Base-by-base conservation (phyloP, 257 asterid species). In the Capsicum chinense region DNA sequence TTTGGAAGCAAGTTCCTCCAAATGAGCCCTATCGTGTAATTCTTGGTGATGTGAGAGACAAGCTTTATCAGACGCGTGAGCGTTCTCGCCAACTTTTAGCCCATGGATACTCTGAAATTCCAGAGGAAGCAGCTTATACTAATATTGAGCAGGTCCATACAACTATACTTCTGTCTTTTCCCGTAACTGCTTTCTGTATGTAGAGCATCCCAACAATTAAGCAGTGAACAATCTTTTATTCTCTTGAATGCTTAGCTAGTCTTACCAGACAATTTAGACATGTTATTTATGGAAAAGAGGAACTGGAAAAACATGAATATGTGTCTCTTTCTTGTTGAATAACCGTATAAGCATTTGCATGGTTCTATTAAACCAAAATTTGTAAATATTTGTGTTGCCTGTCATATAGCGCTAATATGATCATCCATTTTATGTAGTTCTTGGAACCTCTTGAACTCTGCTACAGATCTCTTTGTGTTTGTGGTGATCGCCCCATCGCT, bases 391-490 rank as follows among this genome's bases (percentile, higher is more conserved):
- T n/a, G 9, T 47, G 42, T 47, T 50, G 81, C 37, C 39, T 35
- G 54, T 52, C 56, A 57, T 14, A 16, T 52, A 56, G 14, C 26
- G 9, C 64, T 87, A 33, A 73, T 56, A 56, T 71, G 39, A 17
- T 82, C 60, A 15, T 76, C 50, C 47, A 57, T 42, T 14, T 44
- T 79, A 6, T 84, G 83, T 79, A 90, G 92, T 90, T 90, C 85
- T 83, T 90, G 84, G 91, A 90, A 85, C 92, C 92, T 74, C 89
- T 90, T 57, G 92, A 90, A 57, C 89, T 90, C 37, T 90, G 92
- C 89, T 90, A 90, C 80, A 83, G 88, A 73, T 90, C 92, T 83
- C 90, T 90, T 5, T 90, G 92, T 84, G 87, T 88, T 83, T 90
- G 92, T 68, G 92, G 92, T 21, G 92, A 90, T 73, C 85, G 85